Conservation (phyloP, 345 rosid genomes). For the Syzygium aqueum region DNA sequence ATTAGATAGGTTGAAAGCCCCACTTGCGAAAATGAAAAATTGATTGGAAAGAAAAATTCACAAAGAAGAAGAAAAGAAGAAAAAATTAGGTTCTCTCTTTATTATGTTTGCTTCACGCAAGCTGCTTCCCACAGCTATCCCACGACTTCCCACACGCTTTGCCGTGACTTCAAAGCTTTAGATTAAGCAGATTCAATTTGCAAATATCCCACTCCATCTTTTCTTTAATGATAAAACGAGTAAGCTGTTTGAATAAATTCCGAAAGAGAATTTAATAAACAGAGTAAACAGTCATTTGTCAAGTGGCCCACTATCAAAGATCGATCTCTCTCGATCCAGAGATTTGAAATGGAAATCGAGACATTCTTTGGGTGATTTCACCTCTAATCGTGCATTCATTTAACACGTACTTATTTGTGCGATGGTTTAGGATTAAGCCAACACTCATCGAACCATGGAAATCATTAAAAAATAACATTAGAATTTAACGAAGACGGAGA, state of each 20-base stretch:
- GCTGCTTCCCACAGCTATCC: background rate
- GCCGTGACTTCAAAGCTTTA: background rate
- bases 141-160: background rate
- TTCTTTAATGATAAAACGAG: background rate
- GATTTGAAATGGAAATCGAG: background rate
- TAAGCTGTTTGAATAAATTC: background rate
- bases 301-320: background rate
- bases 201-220: background rate
- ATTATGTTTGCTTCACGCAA: background rate
- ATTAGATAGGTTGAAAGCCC: background rate
- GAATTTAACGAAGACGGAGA: background rate
- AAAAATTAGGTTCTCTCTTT: background rate
- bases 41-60: background rate
- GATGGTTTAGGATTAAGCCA: background rate
- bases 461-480: background rate
- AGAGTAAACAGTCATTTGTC: background rate
- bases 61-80: background rate
- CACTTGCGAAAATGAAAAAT: background rate
- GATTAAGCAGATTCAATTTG: background rate
- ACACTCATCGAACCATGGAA: background rate
- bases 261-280: background rate
- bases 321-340: background rate
- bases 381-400: background rate
- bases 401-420: background rate
- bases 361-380: background rate